Evolutionary conservation across 129 eudicot species (phyloP).

Genomic region (Logfia minima): DNA sequence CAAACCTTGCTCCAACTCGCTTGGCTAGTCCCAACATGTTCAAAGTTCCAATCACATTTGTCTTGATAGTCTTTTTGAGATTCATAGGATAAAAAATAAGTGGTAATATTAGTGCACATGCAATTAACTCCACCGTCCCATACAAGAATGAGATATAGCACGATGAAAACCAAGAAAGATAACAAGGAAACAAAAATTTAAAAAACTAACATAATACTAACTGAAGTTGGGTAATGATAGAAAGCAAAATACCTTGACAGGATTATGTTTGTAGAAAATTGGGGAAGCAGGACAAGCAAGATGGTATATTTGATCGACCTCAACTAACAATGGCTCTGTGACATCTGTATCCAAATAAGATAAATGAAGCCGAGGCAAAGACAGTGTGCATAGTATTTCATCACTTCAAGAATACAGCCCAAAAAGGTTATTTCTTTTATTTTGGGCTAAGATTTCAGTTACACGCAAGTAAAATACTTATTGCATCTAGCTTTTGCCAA

Average conservation of each 20-base stretch:
- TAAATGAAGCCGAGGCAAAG: not conserved
- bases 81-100: slow-evolving; percentile 8
- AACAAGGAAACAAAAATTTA: not conserved
- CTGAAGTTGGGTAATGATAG: slow-evolving; percentile 3
- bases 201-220: not conserved
- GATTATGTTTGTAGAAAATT: slow-evolving; percentile 72
- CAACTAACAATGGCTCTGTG: slow-evolving; percentile 66
- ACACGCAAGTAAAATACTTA: not conserved
- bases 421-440: not conserved
- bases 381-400: slow-evolving; percentile 5
- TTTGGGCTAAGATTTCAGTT: not conserved
- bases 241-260: slow-evolving; percentile 63
- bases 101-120: slow-evolving; percentile 1
- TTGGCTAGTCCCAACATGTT: slow-evolving; percentile 95
- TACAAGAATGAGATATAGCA: slow-evolving; percentile 7
- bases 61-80: slow-evolving; percentile 72
- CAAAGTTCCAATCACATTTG: slow-evolving; percentile 86
- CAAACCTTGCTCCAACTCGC: slow-evolving; percentile 87
- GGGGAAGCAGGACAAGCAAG: slow-evolving; percentile 92
- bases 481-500: not conserved
- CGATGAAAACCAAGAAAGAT: not conserved
- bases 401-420: not conserved
- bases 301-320: slow-evolving; percentile 84
- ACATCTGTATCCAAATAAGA: slow-evolving; percentile 56
- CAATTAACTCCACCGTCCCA: not conserved